These are phyloP conservation scores for Irpex rosettiformis DNA, from an alignment of 1,284 basidiomycete species.

Conservation along the genomic window DNA sequence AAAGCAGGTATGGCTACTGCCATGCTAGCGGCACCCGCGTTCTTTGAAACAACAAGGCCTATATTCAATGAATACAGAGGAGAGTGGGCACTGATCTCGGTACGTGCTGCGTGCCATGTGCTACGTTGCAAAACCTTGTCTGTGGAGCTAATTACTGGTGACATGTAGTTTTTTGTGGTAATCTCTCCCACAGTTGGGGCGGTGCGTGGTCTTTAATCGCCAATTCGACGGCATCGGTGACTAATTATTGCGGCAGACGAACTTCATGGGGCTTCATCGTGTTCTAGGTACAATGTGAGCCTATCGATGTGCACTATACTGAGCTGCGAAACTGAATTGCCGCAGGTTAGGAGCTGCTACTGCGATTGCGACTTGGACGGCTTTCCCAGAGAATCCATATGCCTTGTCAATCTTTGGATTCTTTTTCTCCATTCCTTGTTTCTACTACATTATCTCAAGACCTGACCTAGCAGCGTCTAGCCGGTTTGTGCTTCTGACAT, in stretches of 20 bases:
- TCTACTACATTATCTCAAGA: conserved; percentile 83
- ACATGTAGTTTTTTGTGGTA: conserved; percentile 74
- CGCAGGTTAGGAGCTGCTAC: conserved; percentile 74
- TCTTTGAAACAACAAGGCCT: conserved; percentile 75
- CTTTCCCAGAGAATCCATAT: conserved; percentile 76
- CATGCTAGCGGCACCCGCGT: conserved; percentile 82
- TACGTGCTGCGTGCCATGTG: conserved; percentile 34
- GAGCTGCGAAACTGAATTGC: conserved; percentile 24
- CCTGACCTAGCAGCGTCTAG: conserved; percentile 79
- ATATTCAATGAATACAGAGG: conserved; percentile 81
- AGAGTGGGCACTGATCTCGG: conserved; percentile 94
- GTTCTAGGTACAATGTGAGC: conserved; percentile 80
- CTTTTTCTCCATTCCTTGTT: conserved; percentile 91
- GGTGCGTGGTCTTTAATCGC: conserved; percentile 38
- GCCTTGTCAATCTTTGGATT: conserved; percentile 83
- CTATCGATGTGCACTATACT: not conserved
- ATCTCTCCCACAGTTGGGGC: conserved; percentile 87
- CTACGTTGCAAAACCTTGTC: not conserved
- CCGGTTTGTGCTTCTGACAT: conserved; percentile 85
- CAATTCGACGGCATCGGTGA: conserved; percentile 6
- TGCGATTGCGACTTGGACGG: conserved; percentile 67
- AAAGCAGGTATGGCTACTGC: conserved; percentile 84
- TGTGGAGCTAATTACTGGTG: conserved; percentile 4
- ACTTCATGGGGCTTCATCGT: conserved; percentile 75
- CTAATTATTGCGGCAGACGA: conserved; percentile 54